Conservation (phyloP, 164 flowering plant genomes). For the Nymphaea colorata region DNA sequence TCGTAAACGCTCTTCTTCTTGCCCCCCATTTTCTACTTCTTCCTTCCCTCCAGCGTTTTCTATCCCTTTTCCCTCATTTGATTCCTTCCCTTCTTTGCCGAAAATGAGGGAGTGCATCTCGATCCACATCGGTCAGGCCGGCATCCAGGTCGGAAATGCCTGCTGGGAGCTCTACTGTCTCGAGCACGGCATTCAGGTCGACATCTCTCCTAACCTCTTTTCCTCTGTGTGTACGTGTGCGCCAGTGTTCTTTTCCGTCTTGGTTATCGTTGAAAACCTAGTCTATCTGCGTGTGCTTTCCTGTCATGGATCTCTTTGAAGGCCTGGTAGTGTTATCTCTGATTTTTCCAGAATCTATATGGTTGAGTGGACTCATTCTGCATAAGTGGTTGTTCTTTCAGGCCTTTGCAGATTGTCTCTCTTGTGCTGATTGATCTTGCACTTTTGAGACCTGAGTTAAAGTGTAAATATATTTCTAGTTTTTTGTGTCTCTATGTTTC, state of each 20-base stretch:
- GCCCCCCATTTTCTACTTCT: background rate
- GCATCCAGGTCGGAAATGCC: conserved; percentile 44
- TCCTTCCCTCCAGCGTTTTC: background rate
- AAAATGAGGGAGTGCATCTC: conserved; percentile 56
- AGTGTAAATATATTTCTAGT: too few species aligned
- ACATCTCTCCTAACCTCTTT: conserved; percentile 1
- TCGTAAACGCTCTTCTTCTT: conserved; percentile 23
- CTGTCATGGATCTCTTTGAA: too few species aligned
- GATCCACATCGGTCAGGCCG: conserved; percentile 51
- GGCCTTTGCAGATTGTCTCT: too few species aligned
- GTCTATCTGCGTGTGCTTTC: too few species aligned
- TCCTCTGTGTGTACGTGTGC: background rate
- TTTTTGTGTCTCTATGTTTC: too few species aligned
- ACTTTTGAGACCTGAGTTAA: too few species aligned
- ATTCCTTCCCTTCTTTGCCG: conserved; percentile 1
- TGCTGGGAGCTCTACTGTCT: conserved; percentile 40
- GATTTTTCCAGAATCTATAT: too few species aligned
- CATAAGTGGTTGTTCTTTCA: too few species aligned
- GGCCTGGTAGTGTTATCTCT: too few species aligned
- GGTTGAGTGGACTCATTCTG: too few species aligned
- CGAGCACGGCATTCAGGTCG: conserved; percentile 43
- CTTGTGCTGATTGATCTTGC: too few species aligned
- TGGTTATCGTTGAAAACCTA: background rate
- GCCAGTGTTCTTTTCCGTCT: background rate
- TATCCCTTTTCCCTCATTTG: background rate